Evolutionary conservation across 1,284 basidiomycete species (phyloP), one percentile per base, ranked within the genome.

Genomic region (Pterulicium gracile): DNA sequence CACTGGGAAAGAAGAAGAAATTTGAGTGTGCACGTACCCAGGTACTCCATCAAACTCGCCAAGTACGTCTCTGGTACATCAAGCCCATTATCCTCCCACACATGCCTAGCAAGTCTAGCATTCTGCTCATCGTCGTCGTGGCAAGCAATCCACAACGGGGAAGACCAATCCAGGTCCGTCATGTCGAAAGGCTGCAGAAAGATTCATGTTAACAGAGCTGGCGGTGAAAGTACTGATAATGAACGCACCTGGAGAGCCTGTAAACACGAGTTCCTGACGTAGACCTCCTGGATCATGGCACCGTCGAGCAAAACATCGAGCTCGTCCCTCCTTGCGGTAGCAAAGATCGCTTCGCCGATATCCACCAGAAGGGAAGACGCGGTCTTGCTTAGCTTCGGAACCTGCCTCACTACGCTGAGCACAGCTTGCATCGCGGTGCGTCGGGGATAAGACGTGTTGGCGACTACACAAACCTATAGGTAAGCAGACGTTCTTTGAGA

Each of bases 21-120:
- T 18, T 57, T n/a, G n/a, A n/a, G n/a, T n/a, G n/a, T n/a, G n/a
- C n/a, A n/a, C 73, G 51, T 57, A 88, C 88, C 84, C 19, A 98
- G 72, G 57, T 81, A 88, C 0, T 65, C 61, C 7, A 91, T 60
- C 14, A 98, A 66, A 39, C 73, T 67, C 1, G 62, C 60, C 1
- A 90, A 64, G 61, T 83, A 96, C 2, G 62, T 64, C 55, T 89
- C 87, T 0, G 88, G 79, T 3, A 96, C 79, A 57, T 98, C 92
- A 27, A 98, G 65, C 10, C 89, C 94, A 55, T 98, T 98, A 56
- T 98, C 96, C 49, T 96, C 93, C 95, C 94, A 98, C 10, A 93
- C 63, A 55, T 85, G 81, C 21, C 70, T 68, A 4, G 94, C 94
- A 34, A 98, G 68, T 40, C 84, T 73, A 0, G 83, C 81, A 54